Conservation (phyloP, 1,284 basidiomycete species). For the Vanrija pseudolonga region DNA sequence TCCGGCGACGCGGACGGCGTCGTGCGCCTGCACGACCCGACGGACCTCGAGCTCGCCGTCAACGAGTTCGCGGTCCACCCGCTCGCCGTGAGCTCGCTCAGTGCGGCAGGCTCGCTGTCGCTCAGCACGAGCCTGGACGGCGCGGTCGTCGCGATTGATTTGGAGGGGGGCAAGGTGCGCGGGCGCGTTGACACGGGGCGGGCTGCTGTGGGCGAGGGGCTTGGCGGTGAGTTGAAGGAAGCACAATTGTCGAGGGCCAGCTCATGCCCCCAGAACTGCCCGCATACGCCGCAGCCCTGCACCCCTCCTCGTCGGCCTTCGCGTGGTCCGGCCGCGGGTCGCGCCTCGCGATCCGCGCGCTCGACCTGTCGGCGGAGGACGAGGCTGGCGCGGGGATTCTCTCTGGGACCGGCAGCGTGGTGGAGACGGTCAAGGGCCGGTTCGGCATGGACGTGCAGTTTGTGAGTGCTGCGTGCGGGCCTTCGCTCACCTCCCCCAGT, state of each 20-base stretch:
- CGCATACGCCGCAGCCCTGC: slow-evolving; percentile 78
- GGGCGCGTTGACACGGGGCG: slow-evolving; percentile 69
- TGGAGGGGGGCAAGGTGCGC: slow-evolving; percentile 58
- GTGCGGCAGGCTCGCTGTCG: slow-evolving; percentile 62
- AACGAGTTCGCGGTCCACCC: slow-evolving; percentile 65
- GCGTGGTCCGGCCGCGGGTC: slow-evolving; percentile 74
- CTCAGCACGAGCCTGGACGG: slow-evolving; percentile 78
- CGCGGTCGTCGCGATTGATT: slow-evolving; percentile 66
- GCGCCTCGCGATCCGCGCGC: slow-evolving; percentile 53
- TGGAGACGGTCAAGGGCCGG: slow-evolving; percentile 68
- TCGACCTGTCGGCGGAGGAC: slow-evolving; percentile 52
- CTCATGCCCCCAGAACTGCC: slow-evolving; percentile 24
- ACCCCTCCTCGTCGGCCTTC: slow-evolving; percentile 66
- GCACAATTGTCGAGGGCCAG: background rate
- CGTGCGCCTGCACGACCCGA: slow-evolving; percentile 44
- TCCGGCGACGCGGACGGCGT: slow-evolving; percentile 43
- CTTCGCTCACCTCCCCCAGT: slow-evolving; percentile 53
- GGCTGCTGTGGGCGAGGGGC: slow-evolving; percentile 56
- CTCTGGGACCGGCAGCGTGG: slow-evolving; percentile 56
- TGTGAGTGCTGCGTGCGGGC: slow-evolving; percentile 55
- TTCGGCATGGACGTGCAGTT: slow-evolving; percentile 76
- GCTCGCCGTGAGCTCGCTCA: slow-evolving; percentile 68
- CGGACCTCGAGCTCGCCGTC: slow-evolving; percentile 58
- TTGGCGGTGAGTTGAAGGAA: slow-evolving; percentile 62
- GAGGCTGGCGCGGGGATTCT: slow-evolving; percentile 5